phyloP scores from a whole-genome alignment of 768 basidiomycete species.

The Tylopilus vinaceipallidus region DNA sequence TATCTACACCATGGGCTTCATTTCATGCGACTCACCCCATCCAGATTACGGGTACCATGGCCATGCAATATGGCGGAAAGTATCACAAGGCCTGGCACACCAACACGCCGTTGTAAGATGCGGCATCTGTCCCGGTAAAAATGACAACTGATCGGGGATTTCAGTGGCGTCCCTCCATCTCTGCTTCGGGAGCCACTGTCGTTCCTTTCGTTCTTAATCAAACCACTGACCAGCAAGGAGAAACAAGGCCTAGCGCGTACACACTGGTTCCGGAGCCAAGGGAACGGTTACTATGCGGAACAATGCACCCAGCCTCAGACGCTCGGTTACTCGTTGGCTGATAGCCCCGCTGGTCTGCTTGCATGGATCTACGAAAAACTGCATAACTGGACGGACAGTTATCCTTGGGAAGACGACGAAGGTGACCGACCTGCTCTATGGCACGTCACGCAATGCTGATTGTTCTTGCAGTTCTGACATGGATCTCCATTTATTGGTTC shows the following conservation, averaged over 20 bases:
- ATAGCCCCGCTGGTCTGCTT: conserved; percentile 55
- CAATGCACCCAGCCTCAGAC: conserved; percentile 52
- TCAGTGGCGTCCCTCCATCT: conserved; percentile 26
- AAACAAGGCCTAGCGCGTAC: conserved; percentile 22
- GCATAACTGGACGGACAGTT: conserved; percentile 47
- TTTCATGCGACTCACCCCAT: not conserved
- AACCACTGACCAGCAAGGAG: conserved; percentile 29
- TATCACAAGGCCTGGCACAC: conserved; percentile 53
- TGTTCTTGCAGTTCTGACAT: conserved; percentile 50
- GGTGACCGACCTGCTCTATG: conserved; percentile 30
- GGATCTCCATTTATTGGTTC: conserved; percentile 60
- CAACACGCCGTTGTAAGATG: conserved; percentile 42
- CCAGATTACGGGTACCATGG: conserved; percentile 37
- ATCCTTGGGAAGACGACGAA: conserved; percentile 59
- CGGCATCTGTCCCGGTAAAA: not conserved
- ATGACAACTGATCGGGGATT: not conserved
- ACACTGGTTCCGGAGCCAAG: conserved; percentile 18
- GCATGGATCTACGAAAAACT: conserved; percentile 57
- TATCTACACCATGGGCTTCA: not conserved
- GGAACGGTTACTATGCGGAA: conserved; percentile 30
- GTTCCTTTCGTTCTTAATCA: conserved; percentile 27
- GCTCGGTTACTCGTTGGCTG: conserved; percentile 50
- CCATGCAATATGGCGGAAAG: conserved; percentile 36
- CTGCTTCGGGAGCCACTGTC: conserved; percentile 24
- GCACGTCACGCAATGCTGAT: not conserved